A percentile compares a stretch with the other conserved stretches of the same genome.
Conservation (phyloP, 345 rosid species). For the Salix suchowensis region DNA sequence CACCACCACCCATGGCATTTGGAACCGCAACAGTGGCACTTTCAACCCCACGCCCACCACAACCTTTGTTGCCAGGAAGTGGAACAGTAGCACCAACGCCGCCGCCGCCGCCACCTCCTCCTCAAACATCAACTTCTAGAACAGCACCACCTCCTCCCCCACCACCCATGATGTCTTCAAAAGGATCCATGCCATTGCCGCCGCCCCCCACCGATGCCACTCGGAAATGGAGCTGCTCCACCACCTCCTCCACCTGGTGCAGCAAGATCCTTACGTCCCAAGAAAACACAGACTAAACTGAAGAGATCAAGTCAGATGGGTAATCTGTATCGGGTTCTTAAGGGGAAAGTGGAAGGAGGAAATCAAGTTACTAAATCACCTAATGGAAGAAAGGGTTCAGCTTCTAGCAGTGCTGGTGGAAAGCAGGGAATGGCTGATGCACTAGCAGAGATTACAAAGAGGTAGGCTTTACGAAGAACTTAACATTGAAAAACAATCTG, state of each 20-base stretch:
- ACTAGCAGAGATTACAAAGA: slow-evolving; percentile 85
- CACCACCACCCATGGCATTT: neutral
- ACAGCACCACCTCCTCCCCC: slow-evolving; percentile 40
- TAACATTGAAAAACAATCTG: neutral
- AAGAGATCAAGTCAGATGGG: slow-evolving; percentile 81
- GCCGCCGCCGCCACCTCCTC: slow-evolving; percentile 29
- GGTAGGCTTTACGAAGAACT: slow-evolving; percentile 28
- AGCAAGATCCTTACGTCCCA: slow-evolving; percentile 55
- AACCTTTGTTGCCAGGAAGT: slow-evolving; percentile 21
- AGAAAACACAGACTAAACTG: slow-evolving; percentile 62
- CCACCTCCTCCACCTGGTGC: slow-evolving; percentile 67
- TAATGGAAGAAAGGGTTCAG: slow-evolving; percentile 31
- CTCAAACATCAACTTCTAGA: neutral
- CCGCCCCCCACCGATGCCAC: slow-evolving; percentile 32
- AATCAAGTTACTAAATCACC: slow-evolving; percentile 34
- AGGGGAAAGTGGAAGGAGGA: slow-evolving; percentile 71
- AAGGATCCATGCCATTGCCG: slow-evolving; percentile 22
- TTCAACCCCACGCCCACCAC: neutral
- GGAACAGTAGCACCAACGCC: neutral
- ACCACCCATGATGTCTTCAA: slow-evolving; percentile 24
- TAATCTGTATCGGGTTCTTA: slow-evolving; percentile 62
- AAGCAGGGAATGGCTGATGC: slow-evolving; percentile 99
- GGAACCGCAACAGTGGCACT: neutral
- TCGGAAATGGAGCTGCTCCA: slow-evolving; percentile 39
- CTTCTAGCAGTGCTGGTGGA: slow-evolving; percentile 34